These are phyloP conservation scores for Pythium catenulatum DNA, from an alignment of 352 stramenopile genomes.

Conservation along the genomic window DNA sequence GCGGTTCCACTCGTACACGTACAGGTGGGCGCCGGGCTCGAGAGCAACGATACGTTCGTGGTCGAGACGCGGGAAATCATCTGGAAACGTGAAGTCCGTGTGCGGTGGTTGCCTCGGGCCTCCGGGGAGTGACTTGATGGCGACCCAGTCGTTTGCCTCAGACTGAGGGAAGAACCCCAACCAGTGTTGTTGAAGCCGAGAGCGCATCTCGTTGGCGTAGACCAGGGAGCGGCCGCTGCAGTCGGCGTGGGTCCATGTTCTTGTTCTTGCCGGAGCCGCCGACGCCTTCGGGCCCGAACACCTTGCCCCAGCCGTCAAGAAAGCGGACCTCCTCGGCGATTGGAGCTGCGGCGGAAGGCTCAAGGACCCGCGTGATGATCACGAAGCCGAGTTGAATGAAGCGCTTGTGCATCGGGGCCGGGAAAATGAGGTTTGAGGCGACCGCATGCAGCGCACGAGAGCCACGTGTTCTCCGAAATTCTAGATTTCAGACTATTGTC, in stretches of 20 bases:
- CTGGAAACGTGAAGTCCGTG: neutral
- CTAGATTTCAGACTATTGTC: too few relatives aligned
- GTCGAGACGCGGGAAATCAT: neutral
- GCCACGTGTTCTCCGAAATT: too few relatives aligned
- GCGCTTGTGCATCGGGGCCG: neutral
- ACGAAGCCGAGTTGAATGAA: conserved; percentile 3
- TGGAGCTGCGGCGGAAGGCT: neutral
- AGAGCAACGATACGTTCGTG: neutral
- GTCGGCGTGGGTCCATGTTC: neutral
- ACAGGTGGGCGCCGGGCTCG: neutral
- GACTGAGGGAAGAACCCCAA: neutral
- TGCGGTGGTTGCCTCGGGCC: neutral
- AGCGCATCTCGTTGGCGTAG: neutral
- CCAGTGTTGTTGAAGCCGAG: neutral
- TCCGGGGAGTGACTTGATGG: neutral
- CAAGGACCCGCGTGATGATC: neutral
- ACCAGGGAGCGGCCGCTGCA: neutral
- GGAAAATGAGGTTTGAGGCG: neutral
- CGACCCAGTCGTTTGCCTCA: neutral
- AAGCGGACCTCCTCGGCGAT: neutral
- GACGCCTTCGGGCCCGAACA: neutral
- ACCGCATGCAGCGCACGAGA: neutral
- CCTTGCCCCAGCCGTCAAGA: neutral
- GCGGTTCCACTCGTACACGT: conserved; percentile 10
- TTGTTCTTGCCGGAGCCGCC: too few relatives aligned